These are phyloP conservation scores for Plasmodium malariae DNA, from an alignment of 169 alveolate species.

Conservation along the genomic window DNA sequence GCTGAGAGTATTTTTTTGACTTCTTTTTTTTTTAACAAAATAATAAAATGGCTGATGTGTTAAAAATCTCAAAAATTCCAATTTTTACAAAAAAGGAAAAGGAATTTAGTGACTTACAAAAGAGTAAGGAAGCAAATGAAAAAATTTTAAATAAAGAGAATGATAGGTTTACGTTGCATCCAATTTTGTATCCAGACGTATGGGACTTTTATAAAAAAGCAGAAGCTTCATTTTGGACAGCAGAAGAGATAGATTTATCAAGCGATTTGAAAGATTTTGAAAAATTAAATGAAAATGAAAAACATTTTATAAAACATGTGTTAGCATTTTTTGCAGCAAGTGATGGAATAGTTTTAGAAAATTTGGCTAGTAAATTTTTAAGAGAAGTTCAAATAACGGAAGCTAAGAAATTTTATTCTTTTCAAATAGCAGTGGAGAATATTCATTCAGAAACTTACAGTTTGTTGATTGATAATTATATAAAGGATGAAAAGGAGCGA, in stretches of 20 bases:
- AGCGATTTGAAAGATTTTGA: slow-evolving; percentile 97
- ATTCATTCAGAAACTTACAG: slow-evolving; percentile 98
- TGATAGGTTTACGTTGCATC: slow-evolving; percentile 82
- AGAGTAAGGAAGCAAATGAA: slow-evolving; percentile 54
- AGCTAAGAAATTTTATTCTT: slow-evolving; percentile 98
- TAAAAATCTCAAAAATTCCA: slow-evolving; percentile 40
- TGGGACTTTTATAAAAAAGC: slow-evolving; percentile 99
- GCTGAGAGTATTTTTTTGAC: not conserved
- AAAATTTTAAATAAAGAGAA: slow-evolving; percentile 65
- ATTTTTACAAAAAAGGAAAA: slow-evolving; percentile 55
- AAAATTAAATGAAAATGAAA: slow-evolving; percentile 90
- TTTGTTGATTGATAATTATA: slow-evolving; percentile 92
- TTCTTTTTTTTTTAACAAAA: slow-evolving; percentile 20
- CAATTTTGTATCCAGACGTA: slow-evolving; percentile 92
- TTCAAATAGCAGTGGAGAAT: slow-evolving; percentile 98
- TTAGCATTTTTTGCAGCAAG: slow-evolving; percentile 98
- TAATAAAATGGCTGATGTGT: slow-evolving; percentile 59
- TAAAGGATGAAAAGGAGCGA: slow-evolving; percentile 94
- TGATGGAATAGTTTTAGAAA: slow-evolving; percentile 99
- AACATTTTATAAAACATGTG: slow-evolving; percentile 95
- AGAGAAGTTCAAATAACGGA: slow-evolving; percentile 97
- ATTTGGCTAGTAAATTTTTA: slow-evolving; percentile 95
- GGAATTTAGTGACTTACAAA: slow-evolving; percentile 74
- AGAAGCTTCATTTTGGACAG: slow-evolving; percentile 98
- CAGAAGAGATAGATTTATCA: slow-evolving; percentile 98